Evolutionary conservation across 2,329 filamentous ascomycete genomes (phyloP).

Genomic region (Ophiostoma himal-ulmi): DNA sequence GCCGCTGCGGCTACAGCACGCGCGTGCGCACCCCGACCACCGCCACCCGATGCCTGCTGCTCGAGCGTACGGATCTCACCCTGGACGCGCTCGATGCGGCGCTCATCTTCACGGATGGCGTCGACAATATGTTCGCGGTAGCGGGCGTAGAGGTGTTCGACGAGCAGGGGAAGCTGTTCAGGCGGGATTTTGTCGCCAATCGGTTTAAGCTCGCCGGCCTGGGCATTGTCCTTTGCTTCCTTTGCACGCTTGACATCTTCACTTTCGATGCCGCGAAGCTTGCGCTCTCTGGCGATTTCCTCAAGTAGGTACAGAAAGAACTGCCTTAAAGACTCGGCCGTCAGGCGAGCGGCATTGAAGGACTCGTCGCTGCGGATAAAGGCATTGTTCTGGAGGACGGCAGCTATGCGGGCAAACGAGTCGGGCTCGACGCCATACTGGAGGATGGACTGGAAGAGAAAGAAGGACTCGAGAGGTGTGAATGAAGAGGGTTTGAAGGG

Average conservation of each 20-base stretch:
- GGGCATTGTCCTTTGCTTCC: conserved; percentile 60
- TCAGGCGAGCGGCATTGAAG: conserved; percentile 70
- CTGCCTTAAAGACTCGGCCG: conserved; percentile 69
- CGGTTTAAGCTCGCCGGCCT: conserved; percentile 56
- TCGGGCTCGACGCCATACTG: conserved; percentile 31
- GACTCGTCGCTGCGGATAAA: conserved; percentile 63
- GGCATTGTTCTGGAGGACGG: conserved; percentile 65
- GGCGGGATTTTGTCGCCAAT: conserved; percentile 55
- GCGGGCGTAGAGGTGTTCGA: conserved; percentile 66
- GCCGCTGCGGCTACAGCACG: conserved; percentile 9
- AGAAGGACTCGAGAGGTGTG: conserved; percentile 35
- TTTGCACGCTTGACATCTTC: conserved; percentile 45
- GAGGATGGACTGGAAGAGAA: conserved; percentile 34
- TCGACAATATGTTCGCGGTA: conserved; percentile 66
- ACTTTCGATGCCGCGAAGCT: conserved; percentile 31
- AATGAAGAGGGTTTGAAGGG: conserved; percentile 24
- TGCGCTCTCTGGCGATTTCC: conserved; percentile 51
- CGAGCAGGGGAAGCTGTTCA: conserved; percentile 62
- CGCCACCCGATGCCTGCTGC: conserved; percentile 31
- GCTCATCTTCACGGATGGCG: conserved; percentile 70
- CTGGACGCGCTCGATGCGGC: conserved; percentile 55
- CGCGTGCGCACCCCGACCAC: conserved; percentile 18
- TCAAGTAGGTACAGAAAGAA: conserved; percentile 71
- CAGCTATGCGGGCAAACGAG: conserved; percentile 36
- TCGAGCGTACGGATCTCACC: conserved; percentile 65